Percentiles rank a stretch among this genome's conserved stretches.
Evolutionary conservation across 139 green algal genomes (phyloP).

Genomic region (Dunaliella sp.): DNA sequence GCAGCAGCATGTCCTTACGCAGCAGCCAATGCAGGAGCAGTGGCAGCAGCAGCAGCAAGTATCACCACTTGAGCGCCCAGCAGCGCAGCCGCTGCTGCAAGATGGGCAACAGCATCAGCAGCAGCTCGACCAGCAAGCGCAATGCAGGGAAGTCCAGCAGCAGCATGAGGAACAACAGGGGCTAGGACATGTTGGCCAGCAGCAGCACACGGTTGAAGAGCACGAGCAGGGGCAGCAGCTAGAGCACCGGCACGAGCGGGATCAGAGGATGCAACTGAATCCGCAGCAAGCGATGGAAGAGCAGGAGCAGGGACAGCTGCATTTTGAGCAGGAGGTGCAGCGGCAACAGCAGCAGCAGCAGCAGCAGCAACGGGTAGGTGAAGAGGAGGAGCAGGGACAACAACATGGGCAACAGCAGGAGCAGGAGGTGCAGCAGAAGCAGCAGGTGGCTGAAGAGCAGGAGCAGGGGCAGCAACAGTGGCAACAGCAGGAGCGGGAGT

Average conservation of each 20-base stretch:
- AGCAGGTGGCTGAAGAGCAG: not conserved
- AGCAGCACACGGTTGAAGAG: not conserved
- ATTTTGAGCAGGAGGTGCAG: not conserved
- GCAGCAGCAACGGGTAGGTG: not conserved
- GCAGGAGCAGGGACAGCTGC: not conserved
- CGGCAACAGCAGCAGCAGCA: not conserved
- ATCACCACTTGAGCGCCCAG: no score
- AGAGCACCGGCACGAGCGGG: not conserved
- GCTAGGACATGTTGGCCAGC: not conserved
- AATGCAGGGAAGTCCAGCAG: no score
- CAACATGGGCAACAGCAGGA: not conserved
- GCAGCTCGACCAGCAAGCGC: not conserved
- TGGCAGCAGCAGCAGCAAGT: not conserved
- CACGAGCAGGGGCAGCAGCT: not conserved
- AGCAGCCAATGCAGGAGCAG: not conserved
- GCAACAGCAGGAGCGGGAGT: not conserved
- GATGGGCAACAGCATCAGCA: not conserved
- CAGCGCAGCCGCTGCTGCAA: not conserved
- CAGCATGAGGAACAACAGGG: not conserved
- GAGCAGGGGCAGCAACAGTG: not conserved
- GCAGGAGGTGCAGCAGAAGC: not conserved
- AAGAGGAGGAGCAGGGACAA: not conserved
- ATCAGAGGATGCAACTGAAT: not conserved
- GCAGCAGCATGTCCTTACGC: not conserved
- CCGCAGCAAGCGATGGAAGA: not conserved